Evolutionary conservation across 2,329 filamentous ascomycete genomes (phyloP).

Genomic region (Diaporthe longicolla): DNA sequence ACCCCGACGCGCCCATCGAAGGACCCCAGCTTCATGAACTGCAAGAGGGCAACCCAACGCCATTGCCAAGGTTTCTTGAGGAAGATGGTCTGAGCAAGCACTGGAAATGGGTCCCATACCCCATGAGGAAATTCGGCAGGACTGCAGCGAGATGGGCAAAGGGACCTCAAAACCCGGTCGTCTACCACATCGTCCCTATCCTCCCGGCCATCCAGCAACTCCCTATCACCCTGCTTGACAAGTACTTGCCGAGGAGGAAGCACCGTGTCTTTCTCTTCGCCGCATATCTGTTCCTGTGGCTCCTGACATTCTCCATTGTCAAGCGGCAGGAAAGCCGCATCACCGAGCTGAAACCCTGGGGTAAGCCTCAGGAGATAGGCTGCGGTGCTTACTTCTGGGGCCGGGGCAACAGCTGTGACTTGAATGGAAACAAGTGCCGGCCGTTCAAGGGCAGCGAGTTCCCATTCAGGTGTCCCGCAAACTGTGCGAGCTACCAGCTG

Average conservation of each 20-base stretch:
- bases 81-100: slow-evolving; percentile 65
- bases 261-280: slow-evolving; percentile 73
- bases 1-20: slow-evolving; percentile 51
- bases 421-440: slow-evolving; percentile 81
- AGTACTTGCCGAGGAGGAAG: slow-evolving; percentile 69
- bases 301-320: slow-evolving; percentile 77
- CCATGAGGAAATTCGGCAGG: slow-evolving; percentile 62
- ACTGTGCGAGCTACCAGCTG: slow-evolving; percentile 75
- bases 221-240: slow-evolving; percentile 75
- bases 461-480: slow-evolving; percentile 81
- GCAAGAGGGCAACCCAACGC: slow-evolving; percentile 58
- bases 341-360: slow-evolving; percentile 77
- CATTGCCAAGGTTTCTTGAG: slow-evolving; percentile 73
- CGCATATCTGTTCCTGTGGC: slow-evolving; percentile 75
- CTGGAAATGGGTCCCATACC: slow-evolving; percentile 72
- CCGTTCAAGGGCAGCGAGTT: slow-evolving; percentile 80
- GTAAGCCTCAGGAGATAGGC: slow-evolving; percentile 73
- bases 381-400: slow-evolving; percentile 81
- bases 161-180: slow-evolving; percentile 68
- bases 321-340: slow-evolving; percentile 73
- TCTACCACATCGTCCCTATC: slow-evolving; percentile 69
- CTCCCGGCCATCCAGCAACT: slow-evolving; percentile 77
- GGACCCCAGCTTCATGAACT: slow-evolving; percentile 60
- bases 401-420: slow-evolving; percentile 77
- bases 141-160: slow-evolving; percentile 64